A percentile compares a stretch with the other conserved stretches of the same genome.
Conservation (phyloP, 345 rosid species). For the Rubroshorea leprosula region DNA sequence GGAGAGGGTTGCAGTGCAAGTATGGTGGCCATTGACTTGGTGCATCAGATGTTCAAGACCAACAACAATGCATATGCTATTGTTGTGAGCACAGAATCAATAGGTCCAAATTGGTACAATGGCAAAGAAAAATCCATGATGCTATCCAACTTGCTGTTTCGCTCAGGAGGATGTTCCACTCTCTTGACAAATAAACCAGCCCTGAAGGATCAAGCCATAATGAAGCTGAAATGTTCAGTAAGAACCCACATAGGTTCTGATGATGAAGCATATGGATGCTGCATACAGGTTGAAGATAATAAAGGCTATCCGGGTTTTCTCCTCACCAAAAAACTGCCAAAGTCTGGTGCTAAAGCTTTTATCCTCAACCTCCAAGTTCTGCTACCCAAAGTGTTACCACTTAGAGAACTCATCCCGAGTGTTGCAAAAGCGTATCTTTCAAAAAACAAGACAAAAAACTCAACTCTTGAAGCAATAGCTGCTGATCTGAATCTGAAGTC, state of each 20-base stretch:
- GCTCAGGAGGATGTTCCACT: slow-evolving; percentile 64
- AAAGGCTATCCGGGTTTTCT: slow-evolving; percentile 44
- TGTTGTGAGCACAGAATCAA: slow-evolving; percentile 65
- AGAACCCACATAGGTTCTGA: slow-evolving; percentile 49
- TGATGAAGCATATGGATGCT: slow-evolving; percentile 59
- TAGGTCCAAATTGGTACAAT: slow-evolving; percentile 57
- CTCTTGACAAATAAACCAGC: slow-evolving; percentile 51
- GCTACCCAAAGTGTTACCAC: slow-evolving; percentile 54
- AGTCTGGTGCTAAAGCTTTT: slow-evolving; percentile 54
- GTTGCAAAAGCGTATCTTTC: slow-evolving; percentile 10
- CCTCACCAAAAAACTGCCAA: slow-evolving; percentile 44
- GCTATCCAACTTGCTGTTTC: slow-evolving; percentile 64
- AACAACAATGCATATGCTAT: slow-evolving; percentile 44
- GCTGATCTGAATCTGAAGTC: slow-evolving; percentile 44
- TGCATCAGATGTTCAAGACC: slow-evolving; percentile 46
- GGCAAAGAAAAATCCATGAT: slow-evolving; percentile 76
- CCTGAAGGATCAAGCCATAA: slow-evolving; percentile 33
- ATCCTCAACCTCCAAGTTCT: slow-evolving; percentile 42
- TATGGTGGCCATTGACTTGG: slow-evolving; percentile 44
- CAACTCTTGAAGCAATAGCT: slow-evolving; percentile 10
- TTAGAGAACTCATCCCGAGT: slow-evolving; percentile 34
- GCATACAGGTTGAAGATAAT: slow-evolving; percentile 57
- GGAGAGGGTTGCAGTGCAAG: slow-evolving; percentile 78
- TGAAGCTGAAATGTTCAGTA: slow-evolving; percentile 45
- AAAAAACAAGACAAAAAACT: slow-evolving; percentile 12